A percentile compares a stretch with the other conserved stretches of the same genome.
These are phyloP conservation scores for Cadophora malorum DNA, from an alignment of 2,329 filamentous ascomycete genomes.

Conservation along the genomic window DNA sequence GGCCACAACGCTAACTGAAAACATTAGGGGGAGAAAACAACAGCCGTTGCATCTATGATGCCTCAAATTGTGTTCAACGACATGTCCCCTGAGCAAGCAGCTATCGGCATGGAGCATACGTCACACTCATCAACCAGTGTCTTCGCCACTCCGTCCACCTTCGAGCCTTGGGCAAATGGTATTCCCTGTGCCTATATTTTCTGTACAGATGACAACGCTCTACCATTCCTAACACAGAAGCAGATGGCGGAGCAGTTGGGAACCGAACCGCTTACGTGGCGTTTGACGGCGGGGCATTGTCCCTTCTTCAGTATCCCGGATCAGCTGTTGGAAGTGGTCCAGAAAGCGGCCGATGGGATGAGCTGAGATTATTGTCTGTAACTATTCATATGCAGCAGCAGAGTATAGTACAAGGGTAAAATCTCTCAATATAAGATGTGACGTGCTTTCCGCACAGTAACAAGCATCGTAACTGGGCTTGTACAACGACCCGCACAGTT, in stretches of 20 bases:
- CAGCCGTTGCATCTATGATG: constrained; percentile 4
- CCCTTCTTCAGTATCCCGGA: constrained; percentile 33
- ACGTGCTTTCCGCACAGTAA: background rate
- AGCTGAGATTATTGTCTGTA: background rate
- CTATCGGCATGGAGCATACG: constrained; percentile 15
- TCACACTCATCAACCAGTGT: constrained; percentile 26
- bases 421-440: background rate
- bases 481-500: no score
- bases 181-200: constrained; percentile 36
- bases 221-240: constrained; percentile 28
- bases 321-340: constrained; percentile 30
- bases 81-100: constrained; percentile 26
- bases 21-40: constrained; percentile 30
- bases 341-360: constrained; percentile 17
- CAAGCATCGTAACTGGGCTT: background rate
- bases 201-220: constrained; percentile 30
- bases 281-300: constrained; percentile 33
- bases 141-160: constrained; percentile 31
- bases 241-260: constrained; percentile 31
- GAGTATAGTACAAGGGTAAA: background rate
- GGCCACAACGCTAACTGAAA: background rate
- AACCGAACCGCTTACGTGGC: constrained; percentile 25
- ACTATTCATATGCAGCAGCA: background rate
- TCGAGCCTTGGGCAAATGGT: constrained; percentile 33
- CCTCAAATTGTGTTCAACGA: constrained; percentile 29